A percentile compares a stretch with the other conserved stretches of the same genome.
These are phyloP conservation scores for Solanum pinnatisectum DNA, from an alignment of 257 asterid genomes.

Conservation along the genomic window DNA sequence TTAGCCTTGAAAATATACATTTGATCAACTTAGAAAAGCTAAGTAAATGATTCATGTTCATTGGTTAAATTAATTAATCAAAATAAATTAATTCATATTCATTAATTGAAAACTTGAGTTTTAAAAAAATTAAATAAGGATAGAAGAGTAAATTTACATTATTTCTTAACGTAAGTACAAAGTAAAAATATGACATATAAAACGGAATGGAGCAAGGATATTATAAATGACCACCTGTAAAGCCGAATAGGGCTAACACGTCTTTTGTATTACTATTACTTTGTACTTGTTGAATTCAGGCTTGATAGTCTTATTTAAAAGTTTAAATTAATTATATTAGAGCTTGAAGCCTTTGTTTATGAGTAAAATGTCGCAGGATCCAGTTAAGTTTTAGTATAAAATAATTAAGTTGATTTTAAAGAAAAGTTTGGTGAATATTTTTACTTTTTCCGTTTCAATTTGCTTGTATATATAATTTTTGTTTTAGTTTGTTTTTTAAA, in stretches of 20 bases:
- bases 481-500: too few species aligned
- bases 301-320: background rate
- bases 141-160: too few species aligned
- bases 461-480: background rate
- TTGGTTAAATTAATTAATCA: too few species aligned
- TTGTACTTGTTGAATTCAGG: background rate
- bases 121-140: too few species aligned
- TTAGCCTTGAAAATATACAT: too few species aligned
- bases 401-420: background rate
- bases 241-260: background rate
- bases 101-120: too few species aligned
- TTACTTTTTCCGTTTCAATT: accelerated
- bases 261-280: background rate
- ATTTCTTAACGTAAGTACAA: too few species aligned
- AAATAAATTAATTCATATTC: too few species aligned
- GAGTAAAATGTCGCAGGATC: background rate
- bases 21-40: too few species aligned
- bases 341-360: background rate
- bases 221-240: background rate
- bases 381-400: background rate
- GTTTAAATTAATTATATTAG: background rate
- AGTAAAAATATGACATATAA: too few species aligned
- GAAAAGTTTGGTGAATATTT: background rate
- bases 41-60: too few species aligned
- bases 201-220: too few species aligned